A percentile compares a stretch with the other conserved stretches of the same genome.
phyloP scores from a whole-genome alignment of 768 basidiomycete species.

The Serendipita sp. region DNA sequence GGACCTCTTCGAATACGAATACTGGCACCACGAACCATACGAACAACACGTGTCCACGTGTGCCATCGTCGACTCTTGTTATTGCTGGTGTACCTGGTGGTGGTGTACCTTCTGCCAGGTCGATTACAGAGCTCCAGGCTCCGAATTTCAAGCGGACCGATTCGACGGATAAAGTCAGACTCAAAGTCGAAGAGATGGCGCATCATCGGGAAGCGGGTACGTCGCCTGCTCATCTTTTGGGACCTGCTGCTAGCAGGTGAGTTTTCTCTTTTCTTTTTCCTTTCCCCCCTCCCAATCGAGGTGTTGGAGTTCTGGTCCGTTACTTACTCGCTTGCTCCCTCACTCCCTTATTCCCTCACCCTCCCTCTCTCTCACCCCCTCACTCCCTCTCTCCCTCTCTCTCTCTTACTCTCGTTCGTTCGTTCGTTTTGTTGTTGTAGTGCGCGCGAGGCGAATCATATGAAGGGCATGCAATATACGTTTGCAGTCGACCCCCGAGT shows the following conservation, averaged over 20 bases:
- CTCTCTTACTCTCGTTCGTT: too few species aligned
- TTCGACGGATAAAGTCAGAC: constrained; percentile 65
- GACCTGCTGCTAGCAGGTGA: background rate
- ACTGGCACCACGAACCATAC: constrained; percentile 11
- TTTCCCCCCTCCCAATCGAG: too few species aligned
- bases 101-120: constrained; percentile 26
- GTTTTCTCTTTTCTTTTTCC: background rate
- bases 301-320: too few species aligned
- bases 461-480: constrained; percentile 83
- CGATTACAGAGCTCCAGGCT: constrained; percentile 70
- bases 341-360: too few species aligned
- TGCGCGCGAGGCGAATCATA: constrained; percentile 15
- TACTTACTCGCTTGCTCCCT: too few species aligned
- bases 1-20: too few species aligned
- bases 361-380: too few species aligned
- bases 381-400: too few species aligned
- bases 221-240: background rate
- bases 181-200: constrained; percentile 69
- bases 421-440: too few species aligned
- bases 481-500: constrained; percentile 63
- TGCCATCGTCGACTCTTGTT: too few species aligned
- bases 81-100: too few species aligned
- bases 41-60: too few species aligned
- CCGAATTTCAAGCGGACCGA: constrained; percentile 64
- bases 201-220: constrained; percentile 49